These are phyloP conservation scores for Amylostereum areolatum DNA, from an alignment of 1,284 basidiomycete genomes.

Conservation along the genomic window DNA sequence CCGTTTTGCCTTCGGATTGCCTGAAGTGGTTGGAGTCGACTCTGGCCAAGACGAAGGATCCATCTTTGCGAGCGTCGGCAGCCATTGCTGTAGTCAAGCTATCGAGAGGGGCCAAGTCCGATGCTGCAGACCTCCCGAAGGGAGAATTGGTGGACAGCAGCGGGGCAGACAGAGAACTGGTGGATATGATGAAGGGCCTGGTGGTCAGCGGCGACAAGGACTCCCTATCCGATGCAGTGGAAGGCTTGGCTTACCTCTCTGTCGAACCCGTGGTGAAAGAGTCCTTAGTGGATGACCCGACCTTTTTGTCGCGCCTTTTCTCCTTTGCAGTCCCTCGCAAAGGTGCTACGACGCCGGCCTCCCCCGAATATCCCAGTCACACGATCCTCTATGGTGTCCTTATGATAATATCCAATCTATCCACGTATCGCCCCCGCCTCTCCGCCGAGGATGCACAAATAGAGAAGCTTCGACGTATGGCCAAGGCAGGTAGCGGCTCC, in stretches of 20 bases:
- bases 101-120: slow-evolving; percentile 48
- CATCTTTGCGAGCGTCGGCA: slow-evolving; percentile 51
- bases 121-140: slow-evolving; percentile 33
- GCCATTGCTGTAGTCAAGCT: slow-evolving; percentile 77
- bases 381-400: slow-evolving; percentile 73
- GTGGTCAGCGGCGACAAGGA: slow-evolving; percentile 37
- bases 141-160: slow-evolving; percentile 23
- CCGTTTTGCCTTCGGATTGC: slow-evolving; percentile 48
- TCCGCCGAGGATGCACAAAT: slow-evolving; percentile 79
- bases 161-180: slow-evolving; percentile 40
- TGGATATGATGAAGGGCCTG: slow-evolving; percentile 51
- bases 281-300: slow-evolving; percentile 44
- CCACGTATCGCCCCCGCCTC: slow-evolving; percentile 60
- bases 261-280: slow-evolving; percentile 64
- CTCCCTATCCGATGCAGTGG: slow-evolving; percentile 60
- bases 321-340: slow-evolving; percentile 49
- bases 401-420: slow-evolving; percentile 70
- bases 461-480: slow-evolving; percentile 69
- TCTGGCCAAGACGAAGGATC: slow-evolving; percentile 42
- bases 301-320: slow-evolving; percentile 61
- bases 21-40: slow-evolving; percentile 57
- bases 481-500: slow-evolving; percentile 33
- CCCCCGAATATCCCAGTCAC: slow-evolving; percentile 29
- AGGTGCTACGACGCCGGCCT: slow-evolving; percentile 17
- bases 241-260: slow-evolving; percentile 81